Base-by-base conservation (phyloP, 352 stramenopile species). In the Pythium plurisporium region DNA sequence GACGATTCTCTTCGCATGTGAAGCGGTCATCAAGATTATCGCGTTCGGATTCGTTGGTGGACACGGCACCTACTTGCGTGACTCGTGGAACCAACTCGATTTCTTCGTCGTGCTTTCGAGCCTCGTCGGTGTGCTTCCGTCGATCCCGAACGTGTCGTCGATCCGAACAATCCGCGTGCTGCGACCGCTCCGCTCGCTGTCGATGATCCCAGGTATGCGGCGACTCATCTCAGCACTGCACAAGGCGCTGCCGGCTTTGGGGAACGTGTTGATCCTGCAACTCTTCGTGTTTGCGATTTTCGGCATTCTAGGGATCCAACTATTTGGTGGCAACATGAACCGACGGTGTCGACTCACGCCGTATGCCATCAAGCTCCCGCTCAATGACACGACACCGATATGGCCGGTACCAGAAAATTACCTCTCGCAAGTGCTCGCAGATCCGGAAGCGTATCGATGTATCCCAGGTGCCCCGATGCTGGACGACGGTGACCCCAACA, bases 201-300 rank as follows among this genome's bases (percentile, higher is more conserved):
- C 86, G 0, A 70, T 91, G 30, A 92, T 97, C 22, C 84, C 85
- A 0, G 86, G 79, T 0, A 90, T 92, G 82, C 62, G 78, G 11
- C 66, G 70, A 0, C 72, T 97, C 22, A 95, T 97, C 17, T 76
- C 74, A 1, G 80, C 89, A 7, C 65, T 97, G 6, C 61, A 97
- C 7, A 79, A 90, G n/a, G 88, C 86, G 0, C 64, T 97, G 0
- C 85, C 86, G 14, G 78, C 79, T 0, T 90, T 97, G 59, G 78
- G 76, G 42, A 95, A 96, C 50, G 88, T 96, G n/a, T 59, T 96
- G 5, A 79, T 96, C 14, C 55, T 97, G 9, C 77, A 95, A 55
- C 69, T 90, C n/a, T 97, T 97, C 49, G 77, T 96, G 0, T 97
- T 97, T 55, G 82, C 91, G 31, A 86, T 97, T 34, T 97, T 97